Base-by-base conservation (phyloP, 257 asterid genomes). In the Oldenlandia corymbosa region DNA sequence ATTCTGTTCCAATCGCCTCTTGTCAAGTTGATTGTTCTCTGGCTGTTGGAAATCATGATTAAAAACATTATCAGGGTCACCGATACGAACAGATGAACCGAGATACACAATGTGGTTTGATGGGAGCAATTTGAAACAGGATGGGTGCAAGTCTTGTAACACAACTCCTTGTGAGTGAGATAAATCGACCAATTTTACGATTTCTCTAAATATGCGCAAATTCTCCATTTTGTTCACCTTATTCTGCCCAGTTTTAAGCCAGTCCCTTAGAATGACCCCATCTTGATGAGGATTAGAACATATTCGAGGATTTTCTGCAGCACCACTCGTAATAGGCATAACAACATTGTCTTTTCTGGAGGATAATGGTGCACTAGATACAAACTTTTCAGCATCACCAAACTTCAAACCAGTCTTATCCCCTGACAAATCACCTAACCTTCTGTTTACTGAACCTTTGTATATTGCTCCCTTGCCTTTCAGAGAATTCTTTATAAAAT, bases 391-490 rank as follows among this genome's bases (percentile, higher is more conserved):
- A 72, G 62, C 78, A 56, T 43, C 48, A 58, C 65, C 58, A 72
- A 83, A 60, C 68, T 72, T 79, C 11, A 72, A 58, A 62, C 62
- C 68, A 71, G 69, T 75, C 70, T 52, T 78, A 56, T 62, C 64
- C 60, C 61, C 70, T 42, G 73, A 49, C 66, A 67, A 78, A 51
- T 41, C 65, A 68, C 68, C 76, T 71, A 83, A 68, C 66, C 68
- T 80, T 78, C 78, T 75, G 58, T 68, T 61, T 46, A 75, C 60
- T 24, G 72, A 82, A 24, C 83, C 67, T 84, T 76, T 89, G 71
- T 74, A 86, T 65, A 87, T 65, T 50, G 77, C 75, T 60, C 95
- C 96, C 79, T 89, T 92, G 68, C 93, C 96, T 71, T 81, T 79
- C 68, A 92, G 72, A 39, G 95, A 75, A 79, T 73, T 87, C 67